Conservation (phyloP, 352 stramenopile species). For the Phytophthora crassamura region DNA sequence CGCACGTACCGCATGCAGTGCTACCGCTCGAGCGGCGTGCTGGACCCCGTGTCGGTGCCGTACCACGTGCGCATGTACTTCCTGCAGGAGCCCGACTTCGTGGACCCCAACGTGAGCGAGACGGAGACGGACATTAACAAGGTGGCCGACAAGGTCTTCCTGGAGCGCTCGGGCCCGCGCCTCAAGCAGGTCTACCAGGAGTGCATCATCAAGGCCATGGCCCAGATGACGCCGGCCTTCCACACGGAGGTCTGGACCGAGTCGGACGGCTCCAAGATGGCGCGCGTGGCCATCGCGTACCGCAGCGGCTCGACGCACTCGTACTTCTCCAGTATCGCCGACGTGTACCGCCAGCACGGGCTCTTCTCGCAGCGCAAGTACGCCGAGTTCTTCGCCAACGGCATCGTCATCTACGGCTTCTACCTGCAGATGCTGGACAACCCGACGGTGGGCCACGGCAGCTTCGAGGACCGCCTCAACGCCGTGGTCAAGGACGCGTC, state of each 20-base stretch:
- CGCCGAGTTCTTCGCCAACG: constrained; percentile 87
- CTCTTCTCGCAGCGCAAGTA: constrained; percentile 88
- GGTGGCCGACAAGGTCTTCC: constrained; percentile 80
- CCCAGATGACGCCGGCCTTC: constrained; percentile 83
- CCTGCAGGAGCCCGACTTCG: constrained; percentile 75
- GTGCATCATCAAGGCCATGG: constrained; percentile 72
- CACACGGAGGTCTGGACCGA: constrained; percentile 82
- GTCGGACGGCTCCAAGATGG: constrained; percentile 79
- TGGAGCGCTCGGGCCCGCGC: constrained; percentile 62
- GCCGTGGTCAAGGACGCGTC: constrained; percentile 75
- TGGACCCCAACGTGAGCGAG: constrained; percentile 58
- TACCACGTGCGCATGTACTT: constrained; percentile 91
- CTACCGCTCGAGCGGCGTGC: constrained; percentile 82
- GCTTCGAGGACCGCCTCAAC: constrained; percentile 74
- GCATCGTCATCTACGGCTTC: constrained; percentile 86
- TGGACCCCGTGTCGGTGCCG: constrained; percentile 74
- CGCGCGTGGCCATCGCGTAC: constrained; percentile 81
- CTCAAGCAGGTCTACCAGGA: constrained; percentile 85
- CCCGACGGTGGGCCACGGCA: constrained; percentile 50
- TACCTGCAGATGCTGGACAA: constrained; percentile 83
- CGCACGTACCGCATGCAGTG: constrained; percentile 85
- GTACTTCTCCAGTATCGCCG: constrained; percentile 89
- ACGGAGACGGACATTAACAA: constrained; percentile 81
- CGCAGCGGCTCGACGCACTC: constrained; percentile 78
- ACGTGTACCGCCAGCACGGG: constrained; percentile 86